Evolutionary conservation across 352 stramenopile genomes (phyloP), one percentile per base, ranked within the genome.

Genomic region (Globisporangium cederbergense): DNA sequence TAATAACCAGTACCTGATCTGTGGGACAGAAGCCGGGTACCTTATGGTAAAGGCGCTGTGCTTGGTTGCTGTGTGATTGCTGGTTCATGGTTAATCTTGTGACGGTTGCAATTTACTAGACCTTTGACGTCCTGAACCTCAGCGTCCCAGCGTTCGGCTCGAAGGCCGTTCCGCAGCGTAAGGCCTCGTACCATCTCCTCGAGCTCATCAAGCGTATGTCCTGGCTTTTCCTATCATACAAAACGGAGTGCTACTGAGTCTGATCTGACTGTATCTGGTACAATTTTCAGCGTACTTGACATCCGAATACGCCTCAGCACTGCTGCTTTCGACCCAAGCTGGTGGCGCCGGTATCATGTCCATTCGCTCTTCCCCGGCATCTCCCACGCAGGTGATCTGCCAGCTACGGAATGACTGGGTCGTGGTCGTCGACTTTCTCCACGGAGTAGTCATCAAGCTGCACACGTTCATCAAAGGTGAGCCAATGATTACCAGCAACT

Each of bases 321-420:
- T 77, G 5, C 64, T 80, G 2, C 58, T 77, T 18, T 76, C 68
- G 25, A 77, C 58, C 32, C 65, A 66, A 42, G 67, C 54, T 8
- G 61, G 72, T 20, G 68, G 46, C 32, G 30, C 62, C 20, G 77
- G 73, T 13, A 68, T 88, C 6, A 68, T 85, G 43, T 79, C 79
- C 6, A 70, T 91, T 42, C 75, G 70, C 3, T 62, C 79, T 6
- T 20, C 74, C 3, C 80, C 67, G 0, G 65, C 72, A 16, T 79
- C 66, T 0, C 66, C 64, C 13, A 79, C 71, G 0, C 74, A 87
- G 51, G 60, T 90, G 20, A 53, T 90, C 13, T 83, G 79, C 58
- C 81, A 93, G 43, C 66, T 93, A 7, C 77, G 79, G 9, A 93
- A 90, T 45, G 81, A 91, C 62, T 92, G 83, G 83, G 61, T 90